Conservation (phyloP, 495 filamentous ascomycete species). For the Tuber magnatum region DNA sequence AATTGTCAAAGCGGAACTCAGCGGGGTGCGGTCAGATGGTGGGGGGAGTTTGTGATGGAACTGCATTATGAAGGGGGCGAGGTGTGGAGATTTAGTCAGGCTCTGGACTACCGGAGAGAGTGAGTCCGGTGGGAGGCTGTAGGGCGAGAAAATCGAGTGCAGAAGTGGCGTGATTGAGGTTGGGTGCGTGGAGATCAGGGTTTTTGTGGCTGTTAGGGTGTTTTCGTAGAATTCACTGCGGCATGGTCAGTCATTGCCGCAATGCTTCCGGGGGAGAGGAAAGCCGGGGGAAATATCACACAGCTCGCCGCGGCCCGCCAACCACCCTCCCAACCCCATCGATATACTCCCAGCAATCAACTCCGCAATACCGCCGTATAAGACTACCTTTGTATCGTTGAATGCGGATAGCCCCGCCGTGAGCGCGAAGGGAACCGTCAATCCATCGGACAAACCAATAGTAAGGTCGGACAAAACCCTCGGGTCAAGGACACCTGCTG, state of each 20-base stretch:
- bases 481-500: slow-evolving; percentile 11
- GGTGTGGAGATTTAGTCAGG: slow-evolving; percentile 45
- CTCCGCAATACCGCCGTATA: slow-evolving; percentile 62
- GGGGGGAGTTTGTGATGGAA: slow-evolving; percentile 50
- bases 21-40: slow-evolving; percentile 33
- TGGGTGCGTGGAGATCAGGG: slow-evolving; percentile 44
- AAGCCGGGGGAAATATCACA: slow-evolving; percentile 39
- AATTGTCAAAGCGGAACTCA: slow-evolving; percentile 49
- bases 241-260: not conserved
- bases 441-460: slow-evolving; percentile 57
- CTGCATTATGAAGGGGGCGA: slow-evolving; percentile 51
- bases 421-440: slow-evolving; percentile 60
- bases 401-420: slow-evolving; percentile 53
- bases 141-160: slow-evolving; percentile 51
- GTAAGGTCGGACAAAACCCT: slow-evolving; percentile 45
- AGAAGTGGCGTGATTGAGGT: slow-evolving; percentile 44
- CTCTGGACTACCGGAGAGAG: slow-evolving; percentile 47
- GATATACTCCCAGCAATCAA: slow-evolving; percentile 60
- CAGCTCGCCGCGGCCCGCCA: slow-evolving; percentile 66
- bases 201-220: slow-evolving; percentile 47
- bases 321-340: slow-evolving; percentile 64
- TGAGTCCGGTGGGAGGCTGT: slow-evolving; percentile 48
- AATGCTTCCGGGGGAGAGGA: not conserved
- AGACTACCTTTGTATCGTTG: slow-evolving; percentile 53
- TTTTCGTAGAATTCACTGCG: slow-evolving; percentile 51